Evolutionary conservation across 768 basidiomycete genomes (phyloP), one percentile per base, ranked within the genome.

Genomic region (Cyathus striatus): DNA sequence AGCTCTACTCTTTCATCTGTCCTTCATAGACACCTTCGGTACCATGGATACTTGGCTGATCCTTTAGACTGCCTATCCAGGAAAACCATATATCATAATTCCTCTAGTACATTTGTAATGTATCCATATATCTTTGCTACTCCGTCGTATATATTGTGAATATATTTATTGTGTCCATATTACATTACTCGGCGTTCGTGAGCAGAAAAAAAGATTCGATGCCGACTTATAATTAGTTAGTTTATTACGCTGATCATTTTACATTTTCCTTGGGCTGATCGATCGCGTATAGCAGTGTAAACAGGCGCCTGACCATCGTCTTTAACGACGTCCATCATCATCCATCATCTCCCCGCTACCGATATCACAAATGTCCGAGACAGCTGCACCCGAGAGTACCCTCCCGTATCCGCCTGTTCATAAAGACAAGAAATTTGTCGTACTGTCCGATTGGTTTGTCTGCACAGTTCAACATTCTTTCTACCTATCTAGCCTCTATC

Each of bases 391-490:
- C 21, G 62, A 78, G 55, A 86, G 84, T 61, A 81, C 79, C 2
- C 71, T 91, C 0, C 86, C 86, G 4, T 89, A 90, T 63, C 90
- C 90, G 20, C 82, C 87, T 1, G 65, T 94, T 24, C 79, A 90
- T 64, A 68, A 65, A 40, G 81, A 86, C 66, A 89, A 90, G 65
- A 77, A 78, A 56, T 93, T 92, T 47, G 81, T 95, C 16, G 87
- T 87, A 9, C 68, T 95, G 35, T 89, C 90, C 41, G 93, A 97
- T 60, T 97, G 93, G 91, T 92, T 57, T 43, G 83, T 72, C 46
- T 47, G 33, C 52, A 45, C 41, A n/a, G 12, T 36, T 18, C 17
- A 23, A 23, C 13, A 21, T 23, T 26, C 40, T 14, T 41, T 23
- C 36, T 25, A 35, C 23, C 40, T n/a, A n/a, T 30, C 27, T n/a